Evolutionary conservation across 805 yeast genomes (phyloP), one percentile per base, ranked within the genome.

Genomic region (Wickerhamomyces ciferrii): DNA sequence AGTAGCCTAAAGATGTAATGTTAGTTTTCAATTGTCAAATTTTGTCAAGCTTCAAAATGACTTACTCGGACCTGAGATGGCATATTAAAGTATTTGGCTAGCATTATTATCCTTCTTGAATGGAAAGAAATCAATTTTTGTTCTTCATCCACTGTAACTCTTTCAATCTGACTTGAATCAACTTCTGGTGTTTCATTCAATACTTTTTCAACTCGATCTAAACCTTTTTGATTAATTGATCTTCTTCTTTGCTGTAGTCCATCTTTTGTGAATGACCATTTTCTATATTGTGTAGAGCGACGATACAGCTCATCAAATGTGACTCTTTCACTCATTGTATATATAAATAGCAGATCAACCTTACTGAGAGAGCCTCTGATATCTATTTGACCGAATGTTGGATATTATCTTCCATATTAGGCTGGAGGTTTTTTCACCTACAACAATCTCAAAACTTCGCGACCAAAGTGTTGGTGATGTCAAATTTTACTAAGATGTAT

Each of bases 251-350:
- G 71, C 3, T 63, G 66, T n/a, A 92, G 70, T 46, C 76, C 77
- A 2, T 77, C 77, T 18, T 61, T 59, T 0, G 89, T 81, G 63
- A 78, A 92, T 1, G 97, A 90, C 99, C 99, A 92, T 10, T 79
- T 47, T 44, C 84, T 71, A 61, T 75, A 92, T 67, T 92, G 99
- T 1, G 94, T 76, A 4, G 96, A 87, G 29, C 90, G 75, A 39
- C 98, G 76, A 65, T 88, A 92, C 36, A 94, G 69, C 52, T 94
- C 99, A 63, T 94, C 97, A 56, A 81, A 86, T 1, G 89, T 70
- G 8, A 86, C 74, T 44, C 74, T 63, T 39, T 62, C 60, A 52
- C 53, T 44, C 48, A 43, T 48, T 21, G 35, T 5, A 31, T 9
- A 5, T 31, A n/a, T n/a, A n/a, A n/a, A n/a, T n/a, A n/a, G n/a